These are phyloP conservation scores for Pseudogymnoascus sp. DNA, from an alignment of 2,329 filamentous ascomycete genomes.

Conservation along the genomic window DNA sequence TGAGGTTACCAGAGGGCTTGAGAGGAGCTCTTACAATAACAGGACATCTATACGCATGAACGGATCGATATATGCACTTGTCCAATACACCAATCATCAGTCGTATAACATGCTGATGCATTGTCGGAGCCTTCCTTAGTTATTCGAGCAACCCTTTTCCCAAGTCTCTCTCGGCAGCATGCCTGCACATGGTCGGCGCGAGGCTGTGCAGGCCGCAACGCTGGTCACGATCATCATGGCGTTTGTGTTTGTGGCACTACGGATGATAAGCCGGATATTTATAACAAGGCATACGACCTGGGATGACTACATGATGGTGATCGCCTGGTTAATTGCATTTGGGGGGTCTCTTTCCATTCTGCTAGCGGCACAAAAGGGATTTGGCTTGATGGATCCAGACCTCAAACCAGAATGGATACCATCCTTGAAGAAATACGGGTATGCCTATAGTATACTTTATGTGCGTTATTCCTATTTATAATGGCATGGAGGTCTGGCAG, in stretches of 20 bases:
- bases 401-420: slow-evolving; percentile 41
- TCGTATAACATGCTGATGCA: neutral
- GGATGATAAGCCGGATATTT: slow-evolving; percentile 60
- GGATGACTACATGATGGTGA: slow-evolving; percentile 72
- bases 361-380: slow-evolving; percentile 51
- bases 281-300: slow-evolving; percentile 63
- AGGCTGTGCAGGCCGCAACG: slow-evolving; percentile 61
- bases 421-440: slow-evolving; percentile 49
- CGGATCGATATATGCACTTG: neutral
- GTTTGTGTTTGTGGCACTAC: slow-evolving; percentile 63
- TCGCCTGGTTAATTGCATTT: slow-evolving; percentile 66
- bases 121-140: neutral
- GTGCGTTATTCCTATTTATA: slow-evolving; percentile 29
- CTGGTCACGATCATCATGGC: slow-evolving; percentile 58
- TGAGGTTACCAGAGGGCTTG: neutral
- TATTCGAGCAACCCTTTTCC: neutral
- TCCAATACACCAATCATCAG: neutral
- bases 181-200: neutral
- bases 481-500: neutral
- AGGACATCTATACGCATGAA: neutral
- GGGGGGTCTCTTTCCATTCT: slow-evolving; percentile 58
- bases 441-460: slow-evolving; percentile 53
- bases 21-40: neutral
- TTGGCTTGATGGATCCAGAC: slow-evolving; percentile 55
- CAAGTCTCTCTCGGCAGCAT: neutral